Evolutionary conservation across 164 flowering plant genomes (phyloP).

Genomic region (Berberis thunbergii): DNA sequence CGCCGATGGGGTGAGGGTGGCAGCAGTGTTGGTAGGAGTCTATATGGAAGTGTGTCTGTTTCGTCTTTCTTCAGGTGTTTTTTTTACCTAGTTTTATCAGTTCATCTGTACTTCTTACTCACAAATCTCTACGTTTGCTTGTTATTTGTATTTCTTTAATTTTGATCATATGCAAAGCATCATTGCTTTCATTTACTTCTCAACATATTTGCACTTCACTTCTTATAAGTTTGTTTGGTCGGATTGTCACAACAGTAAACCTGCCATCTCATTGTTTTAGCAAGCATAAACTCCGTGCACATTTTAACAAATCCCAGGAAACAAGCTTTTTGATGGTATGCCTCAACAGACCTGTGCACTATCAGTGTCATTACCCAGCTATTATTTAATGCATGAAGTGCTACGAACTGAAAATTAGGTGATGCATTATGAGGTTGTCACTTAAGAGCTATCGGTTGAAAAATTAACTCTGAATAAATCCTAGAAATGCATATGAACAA

Average conservation of each 20-base stretch:
- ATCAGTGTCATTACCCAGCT: not conserved
- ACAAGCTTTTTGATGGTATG: no score
- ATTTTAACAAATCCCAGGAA: no score
- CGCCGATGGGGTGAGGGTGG: not conserved
- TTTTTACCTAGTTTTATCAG: not conserved
- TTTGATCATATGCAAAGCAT: no score
- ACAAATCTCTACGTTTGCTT: no score
- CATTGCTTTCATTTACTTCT: not conserved
- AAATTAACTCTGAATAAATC: no score
- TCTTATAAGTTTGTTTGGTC: not conserved
- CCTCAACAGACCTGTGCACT: not conserved
- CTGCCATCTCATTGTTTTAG: not conserved
- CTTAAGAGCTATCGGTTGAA: no score
- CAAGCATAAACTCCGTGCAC: no score
- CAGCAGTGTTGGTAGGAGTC: slow-evolving; percentile 2
- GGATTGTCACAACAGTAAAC: not conserved
- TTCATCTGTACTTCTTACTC: no score
- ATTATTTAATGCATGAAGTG: not conserved
- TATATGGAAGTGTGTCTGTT: slow-evolving; percentile 4
- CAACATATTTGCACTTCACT: not conserved
- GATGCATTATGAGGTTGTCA: not conserved
- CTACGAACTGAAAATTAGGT: not conserved
- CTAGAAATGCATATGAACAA: no score
- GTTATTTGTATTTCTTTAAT: no score
- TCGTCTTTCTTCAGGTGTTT: not conserved